phyloP scores from a whole-genome alignment of 805 yeast genomes.

The Candida verbasci region DNA sequence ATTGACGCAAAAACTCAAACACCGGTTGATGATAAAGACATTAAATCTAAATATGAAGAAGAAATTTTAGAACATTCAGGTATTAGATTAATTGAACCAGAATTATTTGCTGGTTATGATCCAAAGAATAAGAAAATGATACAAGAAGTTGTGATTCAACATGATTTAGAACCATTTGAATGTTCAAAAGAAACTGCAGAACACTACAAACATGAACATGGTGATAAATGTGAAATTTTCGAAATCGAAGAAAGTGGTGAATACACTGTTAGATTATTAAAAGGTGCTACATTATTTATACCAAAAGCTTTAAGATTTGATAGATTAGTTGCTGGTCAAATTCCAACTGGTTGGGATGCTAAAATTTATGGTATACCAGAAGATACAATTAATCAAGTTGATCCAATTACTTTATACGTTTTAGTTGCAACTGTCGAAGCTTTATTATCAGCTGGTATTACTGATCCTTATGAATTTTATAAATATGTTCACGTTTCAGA shows the following conservation, averaged over 20 bases:
- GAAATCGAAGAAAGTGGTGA: slow-evolving; percentile 88
- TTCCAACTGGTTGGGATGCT: slow-evolving; percentile 99
- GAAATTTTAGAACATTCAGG: slow-evolving; percentile 90
- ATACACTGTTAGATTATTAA: slow-evolving; percentile 81
- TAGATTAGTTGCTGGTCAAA: slow-evolving; percentile 85
- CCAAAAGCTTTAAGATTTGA: slow-evolving; percentile 83
- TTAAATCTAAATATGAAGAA: slow-evolving; percentile 87
- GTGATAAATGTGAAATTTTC: slow-evolving; percentile 87
- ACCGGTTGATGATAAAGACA: slow-evolving; percentile 93
- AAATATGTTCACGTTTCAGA: slow-evolving; percentile 97
- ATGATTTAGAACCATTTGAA: slow-evolving; percentile 94
- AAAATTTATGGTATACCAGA: slow-evolving; percentile 91
- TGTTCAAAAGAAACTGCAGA: slow-evolving; percentile 93
- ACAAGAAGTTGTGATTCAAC: slow-evolving; percentile 95
- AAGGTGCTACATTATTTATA: slow-evolving; percentile 86
- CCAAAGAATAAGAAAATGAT: slow-evolving; percentile 89
- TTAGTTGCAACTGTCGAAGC: slow-evolving; percentile 96
- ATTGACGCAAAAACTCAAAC: slow-evolving; percentile 88
- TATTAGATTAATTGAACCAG: slow-evolving; percentile 95
- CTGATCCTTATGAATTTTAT: slow-evolving; percentile 98
- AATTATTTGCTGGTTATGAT: slow-evolving; percentile 87
- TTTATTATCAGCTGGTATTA: slow-evolving; percentile 86
- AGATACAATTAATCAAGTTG: slow-evolving; percentile 91
- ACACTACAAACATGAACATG: slow-evolving; percentile 91
- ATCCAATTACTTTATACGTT: slow-evolving; percentile 89